Evolutionary conservation across 163 green algal species (phyloP).

Genomic region (Chloromonas sp.): DNA sequence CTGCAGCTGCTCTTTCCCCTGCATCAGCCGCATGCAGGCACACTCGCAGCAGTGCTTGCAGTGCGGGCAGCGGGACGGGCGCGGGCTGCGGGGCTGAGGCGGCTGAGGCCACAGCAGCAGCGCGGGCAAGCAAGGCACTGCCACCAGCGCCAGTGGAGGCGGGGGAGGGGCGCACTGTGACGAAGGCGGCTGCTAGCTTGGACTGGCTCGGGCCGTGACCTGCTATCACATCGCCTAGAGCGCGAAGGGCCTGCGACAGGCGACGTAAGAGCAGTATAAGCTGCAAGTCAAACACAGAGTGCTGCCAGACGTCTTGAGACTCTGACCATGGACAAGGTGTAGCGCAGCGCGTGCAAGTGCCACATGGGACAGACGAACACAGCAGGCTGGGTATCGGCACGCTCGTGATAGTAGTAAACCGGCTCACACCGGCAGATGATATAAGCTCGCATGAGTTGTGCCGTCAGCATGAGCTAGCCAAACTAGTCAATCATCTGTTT

Average conservation of each 20-base stretch:
- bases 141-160: not conserved
- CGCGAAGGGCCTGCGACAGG: not conserved
- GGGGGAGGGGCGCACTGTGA: not conserved
- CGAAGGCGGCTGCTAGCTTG: not conserved
- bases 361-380: no score
- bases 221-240: not conserved
- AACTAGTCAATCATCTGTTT: no score
- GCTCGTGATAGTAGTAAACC: no score
- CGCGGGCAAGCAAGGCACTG: not conserved
- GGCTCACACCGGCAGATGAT: no score
- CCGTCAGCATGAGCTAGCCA: no score
- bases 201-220: not conserved
- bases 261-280: no score
- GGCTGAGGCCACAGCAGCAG: not conserved
- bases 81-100: not conserved
- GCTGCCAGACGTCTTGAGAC: no score
- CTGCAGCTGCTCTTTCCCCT: slow-evolving; percentile 51
- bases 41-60: slow-evolving; percentile 11
- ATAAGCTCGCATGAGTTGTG: no score
- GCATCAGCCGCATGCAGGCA: slow-evolving; percentile 30
- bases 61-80: slow-evolving; percentile 21
- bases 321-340: no score
- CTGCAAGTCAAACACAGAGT: no score
- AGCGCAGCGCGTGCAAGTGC: no score
- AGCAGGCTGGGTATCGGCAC: no score